Evolutionary conservation across 805 yeast species (phyloP).

Genomic region (Lipomyces yamadae): DNA sequence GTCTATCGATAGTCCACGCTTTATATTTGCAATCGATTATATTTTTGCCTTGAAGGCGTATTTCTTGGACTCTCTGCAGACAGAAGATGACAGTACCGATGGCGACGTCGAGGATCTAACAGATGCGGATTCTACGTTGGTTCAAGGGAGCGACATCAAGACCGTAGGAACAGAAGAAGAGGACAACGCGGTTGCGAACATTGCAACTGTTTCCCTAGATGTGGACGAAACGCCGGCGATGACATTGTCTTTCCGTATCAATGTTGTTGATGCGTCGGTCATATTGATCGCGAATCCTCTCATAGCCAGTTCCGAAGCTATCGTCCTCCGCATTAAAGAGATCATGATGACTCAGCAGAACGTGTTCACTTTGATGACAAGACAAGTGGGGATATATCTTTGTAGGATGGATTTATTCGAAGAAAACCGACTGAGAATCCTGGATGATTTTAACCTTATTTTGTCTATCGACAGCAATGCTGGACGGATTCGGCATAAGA

Average conservation of each 20-base stretch:
- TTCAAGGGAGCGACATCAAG: background rate
- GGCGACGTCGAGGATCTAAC: conserved; percentile 30
- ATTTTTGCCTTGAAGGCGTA: conserved; percentile 68
- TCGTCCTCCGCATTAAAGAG: conserved; percentile 87
- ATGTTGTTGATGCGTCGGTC: conserved; percentile 75
- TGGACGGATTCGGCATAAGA: conserved; percentile 61
- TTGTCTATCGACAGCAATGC: conserved; percentile 73
- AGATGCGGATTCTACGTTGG: conserved; percentile 12
- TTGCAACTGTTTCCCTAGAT: conserved; percentile 26
- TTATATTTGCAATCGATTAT: conserved; percentile 85
- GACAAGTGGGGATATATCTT: conserved; percentile 84
- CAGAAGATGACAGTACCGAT: conserved; percentile 30
- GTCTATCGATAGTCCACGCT: conserved; percentile 78
- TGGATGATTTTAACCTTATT: conserved; percentile 87
- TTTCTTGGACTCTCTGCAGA: conserved; percentile 56
- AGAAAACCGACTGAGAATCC: conserved; percentile 66
- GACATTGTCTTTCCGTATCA: conserved; percentile 52
- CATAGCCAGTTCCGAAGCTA: conserved; percentile 72
- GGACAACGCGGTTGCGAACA: conserved; percentile 8
- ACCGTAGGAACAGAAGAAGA: background rate
- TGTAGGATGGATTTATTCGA: conserved; percentile 72
- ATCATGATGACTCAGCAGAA: conserved; percentile 70
- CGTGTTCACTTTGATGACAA: conserved; percentile 66
- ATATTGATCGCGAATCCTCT: conserved; percentile 82
- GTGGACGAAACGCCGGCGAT: conserved; percentile 29